Evolutionary conservation across 176 grass and related monocot genomes (phyloP), one percentile per base, ranked within the genome.

Genomic region (Stipa capillata): DNA sequence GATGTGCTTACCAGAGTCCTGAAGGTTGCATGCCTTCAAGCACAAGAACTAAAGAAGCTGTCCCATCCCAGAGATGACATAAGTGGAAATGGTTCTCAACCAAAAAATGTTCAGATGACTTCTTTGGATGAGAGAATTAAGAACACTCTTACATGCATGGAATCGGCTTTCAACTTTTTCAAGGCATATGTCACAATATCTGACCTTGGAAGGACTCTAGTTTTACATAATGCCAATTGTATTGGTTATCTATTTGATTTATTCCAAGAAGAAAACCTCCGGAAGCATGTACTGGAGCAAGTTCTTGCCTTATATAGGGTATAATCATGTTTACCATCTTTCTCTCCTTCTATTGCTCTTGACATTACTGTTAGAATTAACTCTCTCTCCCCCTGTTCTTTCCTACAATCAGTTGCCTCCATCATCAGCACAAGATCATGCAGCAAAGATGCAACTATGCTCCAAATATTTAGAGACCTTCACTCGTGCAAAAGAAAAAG

Each of bases 281-380:
- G 83, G 58, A 94, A 86, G 55, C 68, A 77, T 73, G 84, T 98
- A 33, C 63, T 98, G 70, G 95, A 92, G 71, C 95, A 98, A 88
- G 91, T 98, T 73, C 85, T 94, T 83, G 83, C 66, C 59, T 84
- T 98, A 85, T 94, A 94, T 66, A 92, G 74, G 95, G 95, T 98
- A 92, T 41, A 74, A 60, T 48, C 15, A 23, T 51, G 62, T 84
- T 42, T 28, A 67, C 37, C 68, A 79, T 87, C 15, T 47, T 29
- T 77, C 57, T 81, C 31, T 60, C 5, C 9, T 67, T 77, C 12
- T 34, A 20, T 42, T 74, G 24, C 34, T 74, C 82, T 79, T 72
- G 24, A 87, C 79, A 48, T 82, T 58, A 33, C 34, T 42, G 11
- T 61, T 64, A 63, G 50, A 83, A 74, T 72, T 86, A 74, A 91